phyloP scores from a whole-genome alignment of 805 yeast genomes.

The Candida morakotiae region DNA sequence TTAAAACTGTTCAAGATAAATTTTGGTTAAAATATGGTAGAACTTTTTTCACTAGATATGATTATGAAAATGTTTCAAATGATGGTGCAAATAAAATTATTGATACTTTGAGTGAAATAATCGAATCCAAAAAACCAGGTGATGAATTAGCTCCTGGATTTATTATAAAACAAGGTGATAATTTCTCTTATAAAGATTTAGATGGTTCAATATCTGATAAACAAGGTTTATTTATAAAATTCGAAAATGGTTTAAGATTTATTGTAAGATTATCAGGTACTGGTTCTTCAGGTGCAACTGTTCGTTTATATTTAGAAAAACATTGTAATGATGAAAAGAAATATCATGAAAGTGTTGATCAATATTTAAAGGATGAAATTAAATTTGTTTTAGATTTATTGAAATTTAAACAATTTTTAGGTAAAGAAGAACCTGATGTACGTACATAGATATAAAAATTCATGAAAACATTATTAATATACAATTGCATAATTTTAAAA shows the following conservation, averaged over 20 bases:
- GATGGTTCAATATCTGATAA: slow-evolving; percentile 86
- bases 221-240: slow-evolving; percentile 86
- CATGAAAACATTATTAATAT: neutral
- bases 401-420: slow-evolving; percentile 67
- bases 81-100: slow-evolving; percentile 75
- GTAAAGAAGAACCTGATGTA: slow-evolving; percentile 86
- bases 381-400: slow-evolving; percentile 61
- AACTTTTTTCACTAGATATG: slow-evolving; percentile 95
- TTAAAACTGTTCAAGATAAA: slow-evolving; percentile 71
- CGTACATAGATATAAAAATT: slow-evolving; percentile 46
- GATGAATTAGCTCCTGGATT: slow-evolving; percentile 44
- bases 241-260: slow-evolving; percentile 77
- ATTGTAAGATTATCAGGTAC: slow-evolving; percentile 94
- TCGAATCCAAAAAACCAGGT: slow-evolving; percentile 40
- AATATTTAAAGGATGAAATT: slow-evolving; percentile 63
- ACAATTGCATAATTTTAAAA: neutral
- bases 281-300: slow-evolving; percentile 97
- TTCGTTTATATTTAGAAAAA: slow-evolving; percentile 85
- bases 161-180: slow-evolving; percentile 71
- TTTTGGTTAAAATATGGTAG: slow-evolving; percentile 95
- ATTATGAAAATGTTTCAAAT: slow-evolving; percentile 76
- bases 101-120: slow-evolving; percentile 32
- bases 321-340: slow-evolving; percentile 59
- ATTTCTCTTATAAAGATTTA: slow-evolving; percentile 88
- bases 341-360: slow-evolving; percentile 54